These are phyloP conservation scores for Aspergillus mulundensis DNA, from an alignment of 495 filamentous ascomycete genomes.

Conservation along the genomic window DNA sequence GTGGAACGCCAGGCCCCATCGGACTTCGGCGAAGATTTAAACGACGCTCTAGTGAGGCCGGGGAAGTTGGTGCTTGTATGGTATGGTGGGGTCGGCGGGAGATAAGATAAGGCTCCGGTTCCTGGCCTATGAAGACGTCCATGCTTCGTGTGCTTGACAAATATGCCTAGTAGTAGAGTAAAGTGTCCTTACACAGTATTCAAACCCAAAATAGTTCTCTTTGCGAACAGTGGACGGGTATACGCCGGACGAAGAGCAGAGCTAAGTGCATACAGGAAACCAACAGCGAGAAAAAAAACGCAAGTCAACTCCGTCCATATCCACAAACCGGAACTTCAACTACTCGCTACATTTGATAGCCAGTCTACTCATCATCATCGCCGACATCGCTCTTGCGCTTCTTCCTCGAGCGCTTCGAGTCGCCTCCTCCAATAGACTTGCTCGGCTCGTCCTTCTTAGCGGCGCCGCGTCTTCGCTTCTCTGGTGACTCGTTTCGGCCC, in stretches of 20 bases:
- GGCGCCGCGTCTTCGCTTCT: constrained; percentile 41
- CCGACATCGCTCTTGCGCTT: constrained; percentile 61
- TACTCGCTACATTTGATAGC: not conserved
- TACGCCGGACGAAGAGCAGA: not conserved
- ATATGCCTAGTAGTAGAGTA: no score
- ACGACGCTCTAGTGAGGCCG: constrained; percentile 9
- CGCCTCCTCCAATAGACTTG: constrained; percentile 47
- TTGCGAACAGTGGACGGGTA: not conserved
- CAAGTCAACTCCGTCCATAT: constrained; percentile 1
- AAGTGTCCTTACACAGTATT: no score
- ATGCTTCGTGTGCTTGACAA: constrained; percentile 13
- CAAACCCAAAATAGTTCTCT: not conserved
- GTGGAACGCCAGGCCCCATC: not conserved
- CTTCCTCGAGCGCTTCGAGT: constrained; percentile 53
- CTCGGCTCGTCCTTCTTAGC: constrained; percentile 47
- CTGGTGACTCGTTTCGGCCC: constrained; percentile 30
- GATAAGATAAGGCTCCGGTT: constrained; percentile 13
- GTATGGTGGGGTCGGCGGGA: constrained; percentile 13
- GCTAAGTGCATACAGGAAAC: not conserved
- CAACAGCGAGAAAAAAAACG: not conserved
- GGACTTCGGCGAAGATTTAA: constrained; percentile 3
- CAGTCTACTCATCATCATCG: constrained; percentile 24
- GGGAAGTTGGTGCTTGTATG: constrained; percentile 5
- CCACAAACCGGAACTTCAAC: not conserved
- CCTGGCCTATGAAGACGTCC: constrained; percentile 2